Conservation (phyloP, 108 stramenopile genomes). For the Conticribra guillardii region DNA sequence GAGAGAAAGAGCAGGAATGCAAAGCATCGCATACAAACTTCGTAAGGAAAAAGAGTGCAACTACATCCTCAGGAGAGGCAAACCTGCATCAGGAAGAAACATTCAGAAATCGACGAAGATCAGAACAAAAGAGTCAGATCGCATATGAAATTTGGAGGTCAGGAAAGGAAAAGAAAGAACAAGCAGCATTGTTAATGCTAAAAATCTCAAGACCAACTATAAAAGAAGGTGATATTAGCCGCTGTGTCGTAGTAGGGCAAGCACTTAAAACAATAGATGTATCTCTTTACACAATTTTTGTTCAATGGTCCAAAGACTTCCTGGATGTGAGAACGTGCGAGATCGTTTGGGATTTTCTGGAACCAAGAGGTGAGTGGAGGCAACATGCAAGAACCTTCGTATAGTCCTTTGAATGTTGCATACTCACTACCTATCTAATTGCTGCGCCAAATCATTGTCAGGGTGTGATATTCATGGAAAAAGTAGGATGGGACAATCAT, state of each 20-base stretch:
- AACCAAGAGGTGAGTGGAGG: constrained; percentile 1
- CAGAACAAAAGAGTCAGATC: constrained; percentile 11
- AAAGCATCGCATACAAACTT: no score
- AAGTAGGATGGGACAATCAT: background rate
- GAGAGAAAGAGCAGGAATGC: no score
- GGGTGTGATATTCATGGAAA: background rate
- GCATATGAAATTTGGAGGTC: background rate
- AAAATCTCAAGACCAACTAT: background rate
- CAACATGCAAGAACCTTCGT: no score
- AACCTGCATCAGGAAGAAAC: no score
- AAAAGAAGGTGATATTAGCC: background rate
- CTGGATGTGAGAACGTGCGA: background rate
- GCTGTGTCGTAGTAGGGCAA: background rate
- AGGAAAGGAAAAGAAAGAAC: background rate
- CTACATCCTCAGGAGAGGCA: no score
- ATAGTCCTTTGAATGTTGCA: no score
- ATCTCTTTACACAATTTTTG: background rate
- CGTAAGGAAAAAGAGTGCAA: no score
- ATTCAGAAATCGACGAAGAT: background rate
- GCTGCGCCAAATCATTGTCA: no score
- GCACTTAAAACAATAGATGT: background rate
- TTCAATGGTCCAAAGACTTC: background rate
- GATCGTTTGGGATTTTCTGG: background rate
- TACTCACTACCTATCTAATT: no score
- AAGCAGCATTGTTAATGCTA: background rate